Evolutionary conservation across 345 rosid species (phyloP), one percentile per base, ranked within the genome.

Genomic region (Eucalyptus sp.): DNA sequence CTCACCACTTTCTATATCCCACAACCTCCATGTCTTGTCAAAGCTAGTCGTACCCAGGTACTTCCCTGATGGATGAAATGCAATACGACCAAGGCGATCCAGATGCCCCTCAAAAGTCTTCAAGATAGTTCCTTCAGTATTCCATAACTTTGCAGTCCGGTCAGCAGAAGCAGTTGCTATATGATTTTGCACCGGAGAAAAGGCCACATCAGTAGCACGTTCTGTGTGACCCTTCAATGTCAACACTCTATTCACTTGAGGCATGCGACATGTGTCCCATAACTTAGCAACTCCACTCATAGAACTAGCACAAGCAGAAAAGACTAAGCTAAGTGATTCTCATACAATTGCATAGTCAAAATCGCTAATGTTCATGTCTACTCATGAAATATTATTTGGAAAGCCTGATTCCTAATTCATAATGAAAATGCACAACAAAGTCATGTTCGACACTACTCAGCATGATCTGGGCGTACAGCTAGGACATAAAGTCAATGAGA

Each of bases 111-210:
- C 94, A 90, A 96, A 98, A 49, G 96, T 95, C 89, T 88, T 93
- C 86, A 98, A 92, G 86, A 96, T 93, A 86, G 95, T 90, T 88
- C 99, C 99, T 89, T 97, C 95, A 92, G 95, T 91, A 86, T 89
- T 95, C 99, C 99, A 98, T 94, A 98, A 86, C 92, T 90, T 95
- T 89, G 99, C 99, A 50, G 99, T 98, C 89, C 97, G 94, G 91
- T 98, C 99, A 94, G 99, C 99, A 48, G 99, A 96, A 50, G 98
- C 99, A 93, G 99, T 97, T 48, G 99, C 99, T 90, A 97, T 89
- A 89, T 71, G 92, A 91, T 94, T 92, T 88, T 93, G 91, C 89
- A 93, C 93, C 29, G 98, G 98, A 85, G 99, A 98, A 92, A 98
- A 98, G 51, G 94, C 94, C 87, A 98, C 96, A 92, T 98, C 99